A percentile compares a stretch with the other conserved stretches of the same genome.
Evolutionary conservation across 176 grass and related monocot genomes (phyloP).

Genomic region (Pontederia crassipes): DNA sequence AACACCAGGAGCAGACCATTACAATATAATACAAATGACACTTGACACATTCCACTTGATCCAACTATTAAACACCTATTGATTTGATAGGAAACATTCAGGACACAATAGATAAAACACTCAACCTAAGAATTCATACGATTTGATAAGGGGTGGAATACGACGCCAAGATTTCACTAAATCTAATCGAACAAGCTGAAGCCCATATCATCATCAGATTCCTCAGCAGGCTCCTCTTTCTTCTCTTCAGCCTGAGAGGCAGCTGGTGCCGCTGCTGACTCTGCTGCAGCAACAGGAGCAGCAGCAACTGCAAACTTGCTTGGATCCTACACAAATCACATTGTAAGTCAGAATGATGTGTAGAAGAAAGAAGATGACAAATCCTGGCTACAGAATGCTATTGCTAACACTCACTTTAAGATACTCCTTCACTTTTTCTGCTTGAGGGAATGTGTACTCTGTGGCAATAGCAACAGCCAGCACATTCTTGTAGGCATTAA

Average conservation of each 20-base stretch:
- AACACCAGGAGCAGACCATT: too few relatives aligned
- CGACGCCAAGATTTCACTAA: too few relatives aligned
- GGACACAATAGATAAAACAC: too few relatives aligned
- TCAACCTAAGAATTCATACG: too few relatives aligned
- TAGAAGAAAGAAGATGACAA: not conserved
- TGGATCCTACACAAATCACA: not conserved
- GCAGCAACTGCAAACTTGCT: conserved; percentile 7
- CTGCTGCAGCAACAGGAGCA: not conserved
- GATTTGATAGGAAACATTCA: too few relatives aligned
- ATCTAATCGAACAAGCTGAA: conserved; percentile 4
- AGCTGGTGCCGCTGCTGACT: not conserved
- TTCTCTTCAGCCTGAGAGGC: not conserved
- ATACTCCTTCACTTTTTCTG: conserved; percentile 6
- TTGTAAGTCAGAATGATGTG: not conserved
- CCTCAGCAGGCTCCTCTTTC: conserved; percentile 7
- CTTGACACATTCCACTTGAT: too few relatives aligned
- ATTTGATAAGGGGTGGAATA: too few relatives aligned
- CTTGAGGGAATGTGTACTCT: conserved; percentile 3
- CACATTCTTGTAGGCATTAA: conserved; percentile 5
- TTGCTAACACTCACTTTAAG: not conserved
- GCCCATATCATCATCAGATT: conserved; percentile 6
- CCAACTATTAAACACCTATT: too few relatives aligned
- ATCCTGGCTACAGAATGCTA: not conserved
- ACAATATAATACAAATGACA: too few relatives aligned
- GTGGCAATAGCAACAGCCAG: conserved; percentile 7